Percentiles rank a stretch among this genome's conserved stretches.
Evolutionary conservation across 495 filamentous ascomycete species (phyloP).

Genomic region (Cryomyces antarcticus): DNA sequence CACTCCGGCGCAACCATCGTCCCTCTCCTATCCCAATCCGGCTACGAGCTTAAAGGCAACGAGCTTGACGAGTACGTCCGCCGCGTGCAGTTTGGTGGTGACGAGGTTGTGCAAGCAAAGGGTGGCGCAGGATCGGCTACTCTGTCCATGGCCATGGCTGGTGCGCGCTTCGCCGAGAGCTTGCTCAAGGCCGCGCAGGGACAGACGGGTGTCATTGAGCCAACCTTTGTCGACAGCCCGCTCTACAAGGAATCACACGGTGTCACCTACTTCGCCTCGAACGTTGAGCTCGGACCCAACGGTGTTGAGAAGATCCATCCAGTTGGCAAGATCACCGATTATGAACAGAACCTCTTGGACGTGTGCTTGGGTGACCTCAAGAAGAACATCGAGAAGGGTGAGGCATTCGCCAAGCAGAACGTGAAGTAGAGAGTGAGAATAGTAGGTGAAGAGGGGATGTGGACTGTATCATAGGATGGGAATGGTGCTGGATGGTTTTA

Average conservation of each 20-base stretch:
- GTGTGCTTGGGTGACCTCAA: conserved; percentile 69
- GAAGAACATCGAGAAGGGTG: conserved; percentile 67
- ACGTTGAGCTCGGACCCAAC: conserved; percentile 85
- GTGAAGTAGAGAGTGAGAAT: conserved; percentile 22
- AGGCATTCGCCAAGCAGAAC: conserved; percentile 49
- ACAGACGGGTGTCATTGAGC: conserved; percentile 87
- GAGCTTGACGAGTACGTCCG: conserved; percentile 59
- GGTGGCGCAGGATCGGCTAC: conserved; percentile 95
- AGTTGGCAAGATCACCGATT: conserved; percentile 58
- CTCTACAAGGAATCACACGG: conserved; percentile 87
- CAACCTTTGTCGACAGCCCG: conserved; percentile 89
- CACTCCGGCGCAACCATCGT: conserved; percentile 98
- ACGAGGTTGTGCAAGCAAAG: conserved; percentile 99
- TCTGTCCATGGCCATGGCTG: conserved; percentile 97
- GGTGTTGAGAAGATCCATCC: conserved; percentile 84
- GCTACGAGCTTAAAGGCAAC: conserved; percentile 59
- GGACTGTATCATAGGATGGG: too few relatives aligned
- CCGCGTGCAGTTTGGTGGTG: conserved; percentile 97
- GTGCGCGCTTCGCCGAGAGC: conserved; percentile 89
- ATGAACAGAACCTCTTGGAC: conserved; percentile 80
- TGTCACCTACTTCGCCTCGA: conserved; percentile 84
- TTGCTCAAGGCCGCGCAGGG: conserved; percentile 83
- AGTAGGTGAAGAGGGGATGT: neutral
- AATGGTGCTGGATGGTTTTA: too few relatives aligned
- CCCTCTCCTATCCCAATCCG: conserved; percentile 86